Evolutionary conservation across 2,329 filamentous ascomycete species (phyloP).

Genomic region (Trichoderma koningiopsis): DNA sequence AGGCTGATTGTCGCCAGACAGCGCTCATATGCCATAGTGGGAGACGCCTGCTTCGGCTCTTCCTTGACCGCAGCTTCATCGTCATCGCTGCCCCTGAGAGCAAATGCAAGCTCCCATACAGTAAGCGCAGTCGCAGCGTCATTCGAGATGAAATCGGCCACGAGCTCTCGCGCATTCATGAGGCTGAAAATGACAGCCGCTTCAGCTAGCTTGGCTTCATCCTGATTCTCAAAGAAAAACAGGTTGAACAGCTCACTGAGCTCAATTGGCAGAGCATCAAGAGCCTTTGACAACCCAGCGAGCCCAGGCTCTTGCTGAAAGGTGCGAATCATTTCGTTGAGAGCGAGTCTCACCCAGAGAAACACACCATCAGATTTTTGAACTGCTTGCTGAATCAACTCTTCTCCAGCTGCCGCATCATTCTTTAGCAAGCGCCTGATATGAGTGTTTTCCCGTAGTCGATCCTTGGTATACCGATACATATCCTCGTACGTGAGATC

Average conservation of each 20-base stretch:
- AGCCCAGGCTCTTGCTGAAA: conserved; percentile 20
- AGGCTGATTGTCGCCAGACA: conserved; percentile 27
- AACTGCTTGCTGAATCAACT: conserved; percentile 29
- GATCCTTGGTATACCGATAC: conserved; percentile 32
- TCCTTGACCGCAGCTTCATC: conserved; percentile 28
- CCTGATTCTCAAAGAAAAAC: conserved; percentile 37
- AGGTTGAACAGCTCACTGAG: conserved; percentile 37
- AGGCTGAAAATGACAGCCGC: conserved; percentile 37
- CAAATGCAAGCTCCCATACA: conserved; percentile 41
- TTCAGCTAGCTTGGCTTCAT: conserved; percentile 25
- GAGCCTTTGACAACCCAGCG: conserved; percentile 1
- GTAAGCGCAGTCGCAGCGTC: conserved; percentile 37
- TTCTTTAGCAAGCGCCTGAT: conserved; percentile 27
- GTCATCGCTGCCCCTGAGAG: conserved; percentile 29
- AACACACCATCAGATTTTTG: conserved; percentile 39
- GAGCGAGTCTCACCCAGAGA: conserved; percentile 39
- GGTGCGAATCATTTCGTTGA: conserved; percentile 34
- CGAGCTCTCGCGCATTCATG: conserved; percentile 37
- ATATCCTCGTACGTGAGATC: conserved; percentile 36
- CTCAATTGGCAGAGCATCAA: conserved; percentile 32
- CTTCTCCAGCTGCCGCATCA: conserved; percentile 1
- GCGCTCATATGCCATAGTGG: conserved; percentile 28
- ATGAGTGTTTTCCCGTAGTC: conserved; percentile 26
- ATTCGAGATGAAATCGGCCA: conserved; percentile 39
- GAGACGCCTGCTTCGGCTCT: conserved; percentile 30